Evolutionary conservation across 805 yeast genomes (phyloP).

Genomic region (Candida rishiriensis): DNA sequence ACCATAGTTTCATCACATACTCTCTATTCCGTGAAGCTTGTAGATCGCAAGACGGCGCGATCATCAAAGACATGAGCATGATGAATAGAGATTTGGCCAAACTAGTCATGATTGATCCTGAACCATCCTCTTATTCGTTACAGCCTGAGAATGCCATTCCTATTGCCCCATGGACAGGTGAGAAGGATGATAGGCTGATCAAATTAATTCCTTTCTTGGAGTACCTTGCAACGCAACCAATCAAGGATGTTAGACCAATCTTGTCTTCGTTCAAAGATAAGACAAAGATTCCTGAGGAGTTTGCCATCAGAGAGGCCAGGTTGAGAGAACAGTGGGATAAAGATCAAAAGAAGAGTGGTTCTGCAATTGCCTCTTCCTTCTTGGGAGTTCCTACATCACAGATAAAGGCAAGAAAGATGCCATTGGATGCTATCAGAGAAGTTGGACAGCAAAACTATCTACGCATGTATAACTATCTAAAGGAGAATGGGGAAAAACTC

Average conservation of each 20-base stretch:
- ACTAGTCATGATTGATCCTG: slow-evolving; percentile 74
- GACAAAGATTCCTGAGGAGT: slow-evolving; percentile 69
- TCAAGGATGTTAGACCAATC: slow-evolving; percentile 87
- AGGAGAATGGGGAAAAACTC: slow-evolving; percentile 58
- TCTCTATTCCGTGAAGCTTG: slow-evolving; percentile 90
- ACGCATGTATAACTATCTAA: slow-evolving; percentile 61
- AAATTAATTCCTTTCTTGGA: slow-evolving; percentile 88
- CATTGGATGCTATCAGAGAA: slow-evolving; percentile 83
- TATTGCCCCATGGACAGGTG: slow-evolving; percentile 82
- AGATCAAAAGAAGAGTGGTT: slow-evolving; percentile 37
- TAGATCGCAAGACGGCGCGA: slow-evolving; percentile 80
- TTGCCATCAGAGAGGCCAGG: slow-evolving; percentile 67
- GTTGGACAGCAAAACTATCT: slow-evolving; percentile 89
- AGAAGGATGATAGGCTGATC: slow-evolving; percentile 73
- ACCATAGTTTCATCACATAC: slow-evolving; percentile 82
- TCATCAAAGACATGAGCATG: slow-evolving; percentile 83
- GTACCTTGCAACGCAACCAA: slow-evolving; percentile 80
- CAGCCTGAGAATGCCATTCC: slow-evolving; percentile 96
- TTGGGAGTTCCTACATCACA: slow-evolving; percentile 54
- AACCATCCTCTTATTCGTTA: slow-evolving; percentile 62
- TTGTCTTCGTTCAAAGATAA: slow-evolving; percentile 68
- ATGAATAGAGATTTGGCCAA: slow-evolving; percentile 88
- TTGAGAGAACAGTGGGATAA: slow-evolving; percentile 68
- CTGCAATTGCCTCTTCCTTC: slow-evolving; percentile 36
- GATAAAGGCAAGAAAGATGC: slow-evolving; percentile 56